Base-by-base conservation (phyloP, 768 basidiomycete genomes). In the Chiua virens region DNA sequence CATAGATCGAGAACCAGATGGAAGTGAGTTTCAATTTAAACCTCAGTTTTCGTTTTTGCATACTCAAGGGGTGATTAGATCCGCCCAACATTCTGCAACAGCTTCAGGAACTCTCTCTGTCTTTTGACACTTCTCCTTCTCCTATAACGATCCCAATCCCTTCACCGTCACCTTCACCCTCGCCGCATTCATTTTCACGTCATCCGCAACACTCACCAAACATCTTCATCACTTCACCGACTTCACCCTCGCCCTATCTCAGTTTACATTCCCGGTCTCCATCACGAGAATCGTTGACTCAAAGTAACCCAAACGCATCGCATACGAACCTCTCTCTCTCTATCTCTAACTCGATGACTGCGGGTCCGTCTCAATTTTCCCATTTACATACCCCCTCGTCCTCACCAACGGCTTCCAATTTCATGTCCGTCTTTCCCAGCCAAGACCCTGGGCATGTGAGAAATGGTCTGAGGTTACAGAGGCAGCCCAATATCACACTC, bases 171-270 rank as follows among this genome's bases (percentile, higher is more conserved):
- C 68, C 66, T 0, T 70, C 66, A 0, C 63, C 61, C 3, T 66
- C 66, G 3, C 67, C 66, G 0, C 51, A 63, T 42, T 27, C 45
- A 28, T 43, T 53, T 10, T 41, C 52, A 4, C 52, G 51, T 5
- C 55, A 48, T 8, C 66, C 42, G 11, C 66, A 46, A 14, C 50
- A 69, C 37, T 80, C 75, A 47, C 86, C 87, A 9, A 85, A 87
- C 56, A 88, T 90, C 58, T 86, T 78, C 62, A 75, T 91, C 57
- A 90, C 86, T 4, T 83, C 85, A 0, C 86, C 88, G 3, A 69
- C 71, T 0, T 75, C 78, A 4, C 63, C 79, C 20, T 71, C 71
- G 5, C 64, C 68, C 1, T 53, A 57, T 37, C 11, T 46, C 4
- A 22, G 38, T 25, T 39, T 65, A 14, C 61, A 67, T 45, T 47